Percentiles rank a stretch among this genome's conserved stretches.
These are phyloP conservation scores for Oryza coarctata DNA, from an alignment of 176 grass and related monocot species.

Conservation along the genomic window DNA sequence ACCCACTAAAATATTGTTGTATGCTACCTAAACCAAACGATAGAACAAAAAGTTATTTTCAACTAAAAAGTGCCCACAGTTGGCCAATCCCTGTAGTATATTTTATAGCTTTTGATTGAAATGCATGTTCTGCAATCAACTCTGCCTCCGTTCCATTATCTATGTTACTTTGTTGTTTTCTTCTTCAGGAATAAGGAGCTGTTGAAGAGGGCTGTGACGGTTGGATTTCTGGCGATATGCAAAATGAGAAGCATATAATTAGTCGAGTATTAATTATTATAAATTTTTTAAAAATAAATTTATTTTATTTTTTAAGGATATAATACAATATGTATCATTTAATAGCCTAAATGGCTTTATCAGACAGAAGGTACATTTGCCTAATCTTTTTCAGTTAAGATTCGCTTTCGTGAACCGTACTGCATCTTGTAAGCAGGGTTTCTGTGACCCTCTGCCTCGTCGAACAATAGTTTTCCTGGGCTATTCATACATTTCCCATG, in stretches of 20 bases:
- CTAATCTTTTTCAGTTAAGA: neutral
- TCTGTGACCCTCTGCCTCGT: neutral
- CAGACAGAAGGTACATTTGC: neutral
- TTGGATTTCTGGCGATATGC: too few species aligned
- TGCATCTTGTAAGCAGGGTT: neutral
- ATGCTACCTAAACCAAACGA: neutral
- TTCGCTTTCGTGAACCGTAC: neutral
- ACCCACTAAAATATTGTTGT: neutral
- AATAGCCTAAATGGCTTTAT: conserved; percentile 8
- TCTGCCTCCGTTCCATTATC: conserved; percentile 6
- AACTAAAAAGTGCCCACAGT: neutral
- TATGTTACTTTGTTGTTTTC: neutral
- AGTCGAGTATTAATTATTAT: too few species aligned
- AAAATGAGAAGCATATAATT: too few species aligned
- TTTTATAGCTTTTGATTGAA: conserved; percentile 16
- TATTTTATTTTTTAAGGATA: too few species aligned
- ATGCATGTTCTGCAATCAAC: neutral
- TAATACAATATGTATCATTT: too few species aligned
- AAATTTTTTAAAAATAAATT: too few species aligned
- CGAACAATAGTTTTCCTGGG: neutral
- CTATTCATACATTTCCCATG: neutral
- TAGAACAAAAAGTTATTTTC: neutral
- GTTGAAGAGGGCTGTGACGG: too few species aligned
- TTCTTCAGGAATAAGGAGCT: neutral
- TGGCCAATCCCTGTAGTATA: neutral